These are phyloP conservation scores for Centrapalus pauciflorus DNA, from an alignment of 129 eudicot genomes.

Conservation along the genomic window DNA sequence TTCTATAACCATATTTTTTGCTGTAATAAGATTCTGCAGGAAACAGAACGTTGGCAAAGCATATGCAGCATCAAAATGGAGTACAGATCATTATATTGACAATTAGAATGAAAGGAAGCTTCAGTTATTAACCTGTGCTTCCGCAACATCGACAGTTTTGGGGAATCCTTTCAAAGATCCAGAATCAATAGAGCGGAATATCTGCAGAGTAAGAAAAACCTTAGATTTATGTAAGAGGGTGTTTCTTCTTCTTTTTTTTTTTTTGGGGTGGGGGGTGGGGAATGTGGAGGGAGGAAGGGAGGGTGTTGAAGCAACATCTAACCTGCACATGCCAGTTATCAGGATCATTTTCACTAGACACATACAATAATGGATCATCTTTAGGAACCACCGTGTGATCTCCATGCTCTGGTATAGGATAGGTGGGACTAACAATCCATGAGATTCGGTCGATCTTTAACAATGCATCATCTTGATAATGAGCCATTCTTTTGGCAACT, in stretches of 20 bases:
- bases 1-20: slow-evolving; percentile 79
- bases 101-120: slow-evolving; percentile 3
- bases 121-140: slow-evolving; percentile 48
- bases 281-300: background rate
- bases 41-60: slow-evolving; percentile 16
- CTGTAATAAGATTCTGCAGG: slow-evolving; percentile 73
- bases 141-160: slow-evolving; percentile 57
- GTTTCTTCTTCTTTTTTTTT: too few species aligned
- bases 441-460: slow-evolving; percentile 80
- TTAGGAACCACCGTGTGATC: slow-evolving; percentile 44
- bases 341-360: slow-evolving; percentile 57
- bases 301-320: slow-evolving; percentile 2
- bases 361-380: slow-evolving; percentile 65
- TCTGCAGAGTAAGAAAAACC: slow-evolving; percentile 36
- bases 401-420: slow-evolving; percentile 23
- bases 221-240: background rate
- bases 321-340: slow-evolving; percentile 99
- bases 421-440: slow-evolving; percentile 80
- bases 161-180: slow-evolving; percentile 89
- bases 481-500: slow-evolving; percentile 47
- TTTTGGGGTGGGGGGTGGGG: too few species aligned
- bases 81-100: background rate
- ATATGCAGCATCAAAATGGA: background rate
- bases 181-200: slow-evolving; percentile 91
- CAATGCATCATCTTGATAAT: slow-evolving; percentile 79